Conservation (phyloP, 2,329 filamentous ascomycete genomes). For the Colletotrichum sublineola region DNA sequence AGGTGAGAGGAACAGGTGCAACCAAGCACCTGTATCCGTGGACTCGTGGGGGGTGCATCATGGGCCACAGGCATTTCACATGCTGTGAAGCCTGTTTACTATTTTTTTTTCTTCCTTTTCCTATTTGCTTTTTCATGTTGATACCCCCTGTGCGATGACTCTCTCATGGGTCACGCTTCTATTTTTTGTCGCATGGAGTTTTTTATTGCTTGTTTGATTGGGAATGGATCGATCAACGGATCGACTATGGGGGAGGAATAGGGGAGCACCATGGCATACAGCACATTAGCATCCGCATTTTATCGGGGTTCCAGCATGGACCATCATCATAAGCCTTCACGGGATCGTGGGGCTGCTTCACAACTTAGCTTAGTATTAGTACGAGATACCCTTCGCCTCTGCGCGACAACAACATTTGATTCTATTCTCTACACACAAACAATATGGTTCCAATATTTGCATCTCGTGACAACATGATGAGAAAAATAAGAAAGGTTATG, state of each 20-base stretch:
- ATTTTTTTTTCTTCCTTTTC: neutral
- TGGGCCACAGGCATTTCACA: conserved; percentile 36
- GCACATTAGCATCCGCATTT: conserved; percentile 31
- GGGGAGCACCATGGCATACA: conserved; percentile 33
- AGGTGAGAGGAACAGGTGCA: conserved; percentile 37
- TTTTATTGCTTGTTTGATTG: conserved; percentile 2
- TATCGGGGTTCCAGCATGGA: conserved; percentile 11
- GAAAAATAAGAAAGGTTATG: too few relatives aligned
- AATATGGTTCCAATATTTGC: neutral
- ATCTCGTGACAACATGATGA: neutral
- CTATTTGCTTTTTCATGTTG: conserved; percentile 25
- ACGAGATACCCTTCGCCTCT: conserved; percentile 41
- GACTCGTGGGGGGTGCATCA: conserved; percentile 16
- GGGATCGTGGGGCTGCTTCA: conserved; percentile 2
- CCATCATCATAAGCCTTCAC: conserved; percentile 32
- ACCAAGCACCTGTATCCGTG: conserved; percentile 26
- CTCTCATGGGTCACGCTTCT: conserved; percentile 19
- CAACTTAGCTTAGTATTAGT: conserved; percentile 35
- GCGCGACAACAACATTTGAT: conserved; percentile 40
- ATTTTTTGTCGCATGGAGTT: conserved; percentile 36
- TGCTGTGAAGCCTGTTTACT: conserved; percentile 9
- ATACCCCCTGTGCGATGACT: conserved; percentile 36
- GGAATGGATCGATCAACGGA: conserved; percentile 28
- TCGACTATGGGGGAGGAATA: conserved; percentile 16
- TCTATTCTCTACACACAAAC: conserved; percentile 18